These are phyloP conservation scores for Smithsoniella earleae DNA, from an alignment of 163 green algal genomes.

Conservation along the genomic window DNA sequence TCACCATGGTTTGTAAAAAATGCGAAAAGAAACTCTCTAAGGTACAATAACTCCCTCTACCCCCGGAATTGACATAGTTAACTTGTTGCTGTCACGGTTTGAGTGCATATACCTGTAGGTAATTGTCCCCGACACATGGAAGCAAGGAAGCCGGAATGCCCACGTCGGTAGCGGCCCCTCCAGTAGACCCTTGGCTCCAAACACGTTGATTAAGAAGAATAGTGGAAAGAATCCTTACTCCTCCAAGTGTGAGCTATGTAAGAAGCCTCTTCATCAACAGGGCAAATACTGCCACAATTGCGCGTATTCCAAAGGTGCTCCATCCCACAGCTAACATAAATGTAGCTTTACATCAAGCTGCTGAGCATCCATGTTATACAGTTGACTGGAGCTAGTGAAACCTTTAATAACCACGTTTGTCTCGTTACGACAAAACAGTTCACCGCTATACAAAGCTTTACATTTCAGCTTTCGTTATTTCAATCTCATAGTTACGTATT, in stretches of 20 bases:
- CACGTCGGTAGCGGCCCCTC: conserved; percentile 40
- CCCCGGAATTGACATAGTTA: too few relatives aligned
- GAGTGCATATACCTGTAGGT: conserved; percentile 19
- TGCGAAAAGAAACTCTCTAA: conserved; percentile 61
- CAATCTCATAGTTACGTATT: not conserved
- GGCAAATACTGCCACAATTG: conserved; percentile 59
- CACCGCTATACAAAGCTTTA: not conserved
- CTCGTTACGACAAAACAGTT: not conserved
- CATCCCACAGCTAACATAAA: not conserved
- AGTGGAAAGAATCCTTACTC: conserved; percentile 37
- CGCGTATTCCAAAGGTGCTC: conserved; percentile 50
- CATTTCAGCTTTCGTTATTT: not conserved
- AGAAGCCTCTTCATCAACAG: conserved; percentile 45
- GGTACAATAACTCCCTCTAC: conserved; percentile 31
- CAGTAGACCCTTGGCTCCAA: not conserved
- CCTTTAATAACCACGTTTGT: not conserved
- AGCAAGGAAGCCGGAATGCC: conserved; percentile 54
- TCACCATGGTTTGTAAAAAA: conserved; percentile 43
- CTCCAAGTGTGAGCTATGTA: conserved; percentile 58
- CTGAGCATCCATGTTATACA: not conserved
- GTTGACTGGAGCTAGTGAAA: not conserved
- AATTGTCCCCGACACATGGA: conserved; percentile 60
- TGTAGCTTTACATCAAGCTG: too few relatives aligned
- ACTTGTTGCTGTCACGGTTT: not conserved
- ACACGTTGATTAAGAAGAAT: conserved; percentile 9